Conservation (phyloP, 164 flowering plant genomes). For the Protea cynaroides region DNA sequence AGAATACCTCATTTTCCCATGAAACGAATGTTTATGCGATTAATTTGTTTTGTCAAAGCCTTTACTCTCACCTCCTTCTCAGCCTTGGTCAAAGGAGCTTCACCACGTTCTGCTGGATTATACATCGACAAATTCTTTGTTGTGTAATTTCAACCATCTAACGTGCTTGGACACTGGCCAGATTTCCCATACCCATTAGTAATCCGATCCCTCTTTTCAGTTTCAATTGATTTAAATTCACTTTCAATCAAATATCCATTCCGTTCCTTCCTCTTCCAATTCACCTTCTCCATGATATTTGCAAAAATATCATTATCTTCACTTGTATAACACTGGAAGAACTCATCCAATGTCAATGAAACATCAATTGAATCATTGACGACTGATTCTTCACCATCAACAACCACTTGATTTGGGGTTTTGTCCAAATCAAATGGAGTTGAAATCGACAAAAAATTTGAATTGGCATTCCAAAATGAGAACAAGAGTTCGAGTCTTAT, state of each 20-base stretch:
- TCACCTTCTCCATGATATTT: conserved; percentile 72
- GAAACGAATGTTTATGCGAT: conserved; percentile 51
- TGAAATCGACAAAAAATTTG: conserved; percentile 36
- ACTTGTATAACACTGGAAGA: conserved; percentile 78
- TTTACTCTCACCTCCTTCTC: conserved; percentile 60
- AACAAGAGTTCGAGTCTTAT: conserved; percentile 34
- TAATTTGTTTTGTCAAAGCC: conserved; percentile 72
- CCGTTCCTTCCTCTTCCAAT: conserved; percentile 78
- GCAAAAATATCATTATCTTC: conserved; percentile 89
- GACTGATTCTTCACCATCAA: conserved; percentile 12
- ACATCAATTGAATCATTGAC: conserved; percentile 27
- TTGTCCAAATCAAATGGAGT: conserved; percentile 43
- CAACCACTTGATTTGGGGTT: conserved; percentile 25
- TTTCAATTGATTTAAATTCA: conserved; percentile 34
- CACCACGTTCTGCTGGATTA: conserved; percentile 69
- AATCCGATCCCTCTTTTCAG: conserved; percentile 49
- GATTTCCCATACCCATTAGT: conserved; percentile 95
- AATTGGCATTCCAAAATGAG: conserved; percentile 14
- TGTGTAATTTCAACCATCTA: conserved; percentile 81
- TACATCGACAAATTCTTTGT: conserved; percentile 91
- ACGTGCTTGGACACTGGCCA: conserved; percentile 68
- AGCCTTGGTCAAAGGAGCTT: conserved; percentile 67
- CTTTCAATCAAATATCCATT: conserved; percentile 53
- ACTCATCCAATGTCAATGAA: conserved; percentile 54
- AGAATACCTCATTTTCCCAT: conserved; percentile 58